A percentile compares a stretch with the other conserved stretches of the same genome.
Conservation (phyloP, 768 basidiomycete species). For the Leccinum barrowsii region DNA sequence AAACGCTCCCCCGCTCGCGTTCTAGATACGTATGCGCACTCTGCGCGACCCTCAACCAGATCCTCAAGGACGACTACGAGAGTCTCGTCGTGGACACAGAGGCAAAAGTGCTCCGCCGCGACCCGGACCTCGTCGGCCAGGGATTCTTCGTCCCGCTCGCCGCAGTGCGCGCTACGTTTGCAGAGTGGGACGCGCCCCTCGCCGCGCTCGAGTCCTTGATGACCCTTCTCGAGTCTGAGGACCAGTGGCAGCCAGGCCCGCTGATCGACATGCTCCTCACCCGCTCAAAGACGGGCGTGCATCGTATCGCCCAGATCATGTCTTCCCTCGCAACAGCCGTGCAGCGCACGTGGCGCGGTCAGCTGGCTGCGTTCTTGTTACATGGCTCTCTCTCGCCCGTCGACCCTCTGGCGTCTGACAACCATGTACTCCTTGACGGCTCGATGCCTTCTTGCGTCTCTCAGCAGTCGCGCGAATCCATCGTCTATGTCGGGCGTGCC, state of each 20-base stretch:
- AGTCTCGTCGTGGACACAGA: conserved; percentile 76
- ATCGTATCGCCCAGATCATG: conserved; percentile 70
- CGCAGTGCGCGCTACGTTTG: conserved; percentile 76
- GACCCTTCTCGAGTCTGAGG: conserved; percentile 52
- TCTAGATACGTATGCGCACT: conserved; percentile 81
- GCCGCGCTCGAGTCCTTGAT: conserved; percentile 65
- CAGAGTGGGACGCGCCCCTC: conserved; percentile 86
- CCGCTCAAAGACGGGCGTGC: conserved; percentile 74
- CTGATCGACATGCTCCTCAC: conserved; percentile 76
- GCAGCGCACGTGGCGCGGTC: conserved; percentile 78
- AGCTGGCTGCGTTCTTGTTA: conserved; percentile 77
- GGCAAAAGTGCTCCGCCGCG: conserved; percentile 69
- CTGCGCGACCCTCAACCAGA: conserved; percentile 66
- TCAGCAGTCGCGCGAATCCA: conserved; percentile 69
- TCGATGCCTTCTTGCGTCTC: conserved; percentile 77
- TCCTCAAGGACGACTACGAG: conserved; percentile 80
- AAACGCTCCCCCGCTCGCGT: conserved; percentile 47
- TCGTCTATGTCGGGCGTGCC: conserved; percentile 83
- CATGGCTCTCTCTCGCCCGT: conserved; percentile 62
- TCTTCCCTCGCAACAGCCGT: conserved; percentile 69
- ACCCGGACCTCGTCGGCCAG: conserved; percentile 71
- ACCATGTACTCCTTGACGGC: conserved; percentile 57
- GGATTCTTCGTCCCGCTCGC: conserved; percentile 86
- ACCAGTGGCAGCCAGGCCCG: conserved; percentile 62
- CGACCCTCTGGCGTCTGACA: conserved; percentile 66